Evolutionary conservation across 805 yeast species (phyloP).

Genomic region (Nakazawaea ambrosiae): DNA sequence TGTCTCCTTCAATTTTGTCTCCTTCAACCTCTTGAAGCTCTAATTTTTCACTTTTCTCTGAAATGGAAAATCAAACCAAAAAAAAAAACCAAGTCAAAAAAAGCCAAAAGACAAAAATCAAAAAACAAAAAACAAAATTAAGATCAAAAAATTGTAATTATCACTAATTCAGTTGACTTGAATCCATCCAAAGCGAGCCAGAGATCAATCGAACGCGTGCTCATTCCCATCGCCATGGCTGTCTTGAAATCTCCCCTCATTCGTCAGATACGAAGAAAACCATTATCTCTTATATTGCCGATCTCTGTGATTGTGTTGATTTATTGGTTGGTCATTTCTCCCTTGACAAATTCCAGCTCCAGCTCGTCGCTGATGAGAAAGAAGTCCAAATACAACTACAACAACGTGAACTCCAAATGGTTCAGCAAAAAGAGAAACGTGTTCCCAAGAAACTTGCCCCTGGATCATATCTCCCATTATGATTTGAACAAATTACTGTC

Average conservation of each 20-base stretch:
- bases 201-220: too few relatives aligned
- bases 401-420: conserved; percentile 37
- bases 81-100: too few relatives aligned
- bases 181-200: too few relatives aligned
- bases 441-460: conserved; percentile 55
- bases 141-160: too few relatives aligned
- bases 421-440: conserved; percentile 46
- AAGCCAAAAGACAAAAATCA: too few relatives aligned
- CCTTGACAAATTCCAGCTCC: too few relatives aligned
- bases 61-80: too few relatives aligned
- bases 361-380: conserved; percentile 15
- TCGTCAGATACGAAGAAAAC: conserved; percentile 57
- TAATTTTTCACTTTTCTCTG: too few relatives aligned
- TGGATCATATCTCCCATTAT: conserved; percentile 73
- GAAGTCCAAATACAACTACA: conserved; percentile 42
- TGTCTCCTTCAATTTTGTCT: too few relatives aligned
- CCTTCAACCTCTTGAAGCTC: too few relatives aligned
- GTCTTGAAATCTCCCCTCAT: conserved; percentile 25
- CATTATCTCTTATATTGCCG: conserved; percentile 40
- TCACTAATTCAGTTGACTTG: too few relatives aligned
- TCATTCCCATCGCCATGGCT: not conserved
- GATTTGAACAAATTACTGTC: conserved; percentile 76
- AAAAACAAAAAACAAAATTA: too few relatives aligned
- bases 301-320: conserved; percentile 32
- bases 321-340: conserved; percentile 34